Evolutionary conservation across 2,329 filamentous ascomycete species (phyloP).

Genomic region (Cytospora paraplurivora): DNA sequence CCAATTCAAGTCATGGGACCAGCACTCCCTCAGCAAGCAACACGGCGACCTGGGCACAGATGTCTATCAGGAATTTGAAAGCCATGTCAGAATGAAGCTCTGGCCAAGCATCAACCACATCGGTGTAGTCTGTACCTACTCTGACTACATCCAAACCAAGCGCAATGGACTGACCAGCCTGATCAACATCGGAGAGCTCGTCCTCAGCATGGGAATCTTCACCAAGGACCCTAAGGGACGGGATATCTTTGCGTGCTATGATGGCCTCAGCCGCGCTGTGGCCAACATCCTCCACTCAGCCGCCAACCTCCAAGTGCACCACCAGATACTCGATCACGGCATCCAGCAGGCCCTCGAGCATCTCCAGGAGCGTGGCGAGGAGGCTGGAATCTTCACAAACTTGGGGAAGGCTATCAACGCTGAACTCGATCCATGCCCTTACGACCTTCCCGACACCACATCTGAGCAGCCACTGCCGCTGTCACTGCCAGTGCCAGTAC

Average conservation of each 20-base stretch:
- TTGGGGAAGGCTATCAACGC: not conserved
- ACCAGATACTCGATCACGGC: not conserved
- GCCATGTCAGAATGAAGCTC: not conserved
- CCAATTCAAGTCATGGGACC: not conserved
- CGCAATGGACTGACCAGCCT: not conserved
- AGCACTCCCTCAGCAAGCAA: not conserved
- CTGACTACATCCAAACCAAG: slow-evolving; percentile 5
- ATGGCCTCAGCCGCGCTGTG: slow-evolving; percentile 13
- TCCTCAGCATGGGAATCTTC: not conserved
- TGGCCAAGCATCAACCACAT: slow-evolving; percentile 6
- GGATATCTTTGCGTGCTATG: not conserved
- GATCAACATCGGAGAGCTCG: not conserved
- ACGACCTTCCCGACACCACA: not conserved
- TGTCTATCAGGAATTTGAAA: not conserved
- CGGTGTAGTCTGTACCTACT: slow-evolving; percentile 1
- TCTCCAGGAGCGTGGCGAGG: not conserved
- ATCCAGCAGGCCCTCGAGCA: not conserved
- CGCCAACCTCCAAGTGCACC: not conserved
- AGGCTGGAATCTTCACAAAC: not conserved
- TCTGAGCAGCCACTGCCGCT: not conserved
- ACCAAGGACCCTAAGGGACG: not conserved
- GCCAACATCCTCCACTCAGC: slow-evolving; percentile 2
- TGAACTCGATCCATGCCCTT: not conserved
- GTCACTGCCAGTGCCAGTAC: not conserved
- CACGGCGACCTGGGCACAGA: not conserved